phyloP scores from a whole-genome alignment of 805 yeast genomes.

The Lipomyces spencermartinsiae region DNA sequence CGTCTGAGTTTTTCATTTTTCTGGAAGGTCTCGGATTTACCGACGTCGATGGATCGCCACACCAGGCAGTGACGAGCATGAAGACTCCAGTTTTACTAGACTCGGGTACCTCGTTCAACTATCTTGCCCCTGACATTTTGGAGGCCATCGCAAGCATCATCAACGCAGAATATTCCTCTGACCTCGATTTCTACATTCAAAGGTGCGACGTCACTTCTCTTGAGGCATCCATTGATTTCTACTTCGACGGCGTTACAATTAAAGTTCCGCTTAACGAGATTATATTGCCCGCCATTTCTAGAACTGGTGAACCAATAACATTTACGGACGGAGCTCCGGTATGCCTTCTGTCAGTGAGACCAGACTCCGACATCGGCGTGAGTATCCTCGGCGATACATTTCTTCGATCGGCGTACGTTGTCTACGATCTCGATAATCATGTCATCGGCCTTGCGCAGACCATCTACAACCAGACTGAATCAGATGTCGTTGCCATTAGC shows the following conservation, averaged over 20 bases:
- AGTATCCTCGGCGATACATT: conserved; percentile 68
- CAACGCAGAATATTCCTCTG: conserved; percentile 50
- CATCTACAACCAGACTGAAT: conserved; percentile 39
- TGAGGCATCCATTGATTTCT: conserved; percentile 49
- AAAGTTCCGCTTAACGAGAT: conserved; percentile 52
- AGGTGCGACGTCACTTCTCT: conserved; percentile 46
- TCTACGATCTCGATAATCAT: conserved; percentile 66
- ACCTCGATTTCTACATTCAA: conserved; percentile 52
- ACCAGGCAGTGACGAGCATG: conserved; percentile 9
- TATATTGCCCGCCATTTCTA: conserved; percentile 25
- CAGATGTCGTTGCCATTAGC: conserved; percentile 37
- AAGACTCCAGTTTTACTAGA: conserved; percentile 55
- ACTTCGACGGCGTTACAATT: conserved; percentile 59
- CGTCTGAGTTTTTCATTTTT: conserved; percentile 32
- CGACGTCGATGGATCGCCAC: conserved; percentile 13
- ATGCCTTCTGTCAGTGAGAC: conserved; percentile 41
- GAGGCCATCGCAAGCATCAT: conserved; percentile 46
- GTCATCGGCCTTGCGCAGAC: conserved; percentile 64
- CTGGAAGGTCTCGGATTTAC: conserved; percentile 30
- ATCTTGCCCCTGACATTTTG: conserved; percentile 52
- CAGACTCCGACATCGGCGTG: conserved; percentile 43
- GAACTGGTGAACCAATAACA: conserved; percentile 28
- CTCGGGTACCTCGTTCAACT: conserved; percentile 60
- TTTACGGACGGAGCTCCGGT: conserved; percentile 37
- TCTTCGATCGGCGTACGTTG: conserved; percentile 68